Evolutionary conservation across 2,329 filamentous ascomycete species (phyloP), one percentile per base, ranked within the genome.

Genomic region (Falciphora oryzae): DNA sequence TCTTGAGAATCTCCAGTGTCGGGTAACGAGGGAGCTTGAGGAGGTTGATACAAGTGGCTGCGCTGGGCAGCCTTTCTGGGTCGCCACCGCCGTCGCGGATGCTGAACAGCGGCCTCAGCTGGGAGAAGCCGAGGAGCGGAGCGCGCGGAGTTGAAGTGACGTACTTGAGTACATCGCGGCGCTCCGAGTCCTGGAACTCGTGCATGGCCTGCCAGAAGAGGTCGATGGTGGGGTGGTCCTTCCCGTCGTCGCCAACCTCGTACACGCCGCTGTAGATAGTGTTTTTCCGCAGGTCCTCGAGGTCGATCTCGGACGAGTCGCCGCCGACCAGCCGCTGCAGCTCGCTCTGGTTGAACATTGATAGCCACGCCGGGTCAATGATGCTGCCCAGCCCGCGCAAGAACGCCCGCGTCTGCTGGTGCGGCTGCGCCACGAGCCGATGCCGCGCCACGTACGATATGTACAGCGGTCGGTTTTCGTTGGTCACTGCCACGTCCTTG

Each of bases 301-400:
- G 84, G 71, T 97, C 90, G 65, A 99, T 96, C 67, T 91, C 88
- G 13, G 89, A 89, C 32, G 88, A 89, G 70, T 96, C 93, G 58
- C 95, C 95, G 63, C 93, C 92, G 22, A 99, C 90, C 7, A 99
- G 87, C 1, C 92, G 95, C 77, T 98, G 95, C 5, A 99, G 84
- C 75, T 99, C 95, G 3, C 87, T 87, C 75, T 97, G 94, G 75
- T 99, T 99, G 81, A 99, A 99, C 95, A 99, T 98, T 71, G 90
- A 93, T 5, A 99, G 84, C 95, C 95, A 99, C 4, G 87, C 86
- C 0, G 94, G 93, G 65, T 93, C 89, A 68, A 99, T 95, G 73
- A 99, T 96, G 68, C 89, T 83, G 28, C 90, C 87, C 1, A 99
- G 85, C 0, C 95, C 95, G 65, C 87, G 87, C 10, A 99, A 83